phyloP scores from a whole-genome alignment of 441 rosid genomes.

The Pelargonium fulgidum region DNA sequence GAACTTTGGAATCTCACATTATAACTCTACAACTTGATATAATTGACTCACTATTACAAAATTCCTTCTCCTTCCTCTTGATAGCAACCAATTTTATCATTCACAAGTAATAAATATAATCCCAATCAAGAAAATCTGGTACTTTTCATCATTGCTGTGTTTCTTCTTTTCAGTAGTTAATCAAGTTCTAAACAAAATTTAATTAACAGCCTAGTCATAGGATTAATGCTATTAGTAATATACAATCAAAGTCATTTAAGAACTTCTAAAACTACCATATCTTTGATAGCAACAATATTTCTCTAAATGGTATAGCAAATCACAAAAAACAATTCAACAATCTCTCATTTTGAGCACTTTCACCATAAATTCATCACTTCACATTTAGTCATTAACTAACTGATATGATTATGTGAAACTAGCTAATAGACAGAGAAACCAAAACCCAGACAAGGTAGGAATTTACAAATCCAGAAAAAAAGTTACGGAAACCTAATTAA shows the following conservation, averaged over 20 bases:
- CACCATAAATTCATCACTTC: not conserved
- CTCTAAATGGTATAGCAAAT: not conserved
- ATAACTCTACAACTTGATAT: not conserved
- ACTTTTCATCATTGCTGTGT: not conserved
- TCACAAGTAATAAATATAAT: slow-evolving; percentile 7
- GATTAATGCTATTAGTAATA: not conserved
- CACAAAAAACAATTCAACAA: not conserved
- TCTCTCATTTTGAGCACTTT: not conserved
- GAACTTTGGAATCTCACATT: slow-evolving; percentile 6
- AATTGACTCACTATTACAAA: not conserved
- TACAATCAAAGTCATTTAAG: not conserved
- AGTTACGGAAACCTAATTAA: not conserved
- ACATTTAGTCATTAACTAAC: not conserved
- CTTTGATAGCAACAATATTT: not conserved
- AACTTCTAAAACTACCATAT: not conserved
- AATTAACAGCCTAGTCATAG: not conserved
- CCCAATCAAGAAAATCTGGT: not conserved
- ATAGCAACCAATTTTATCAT: not conserved
- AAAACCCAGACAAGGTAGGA: too few relatives aligned
- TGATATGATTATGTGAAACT: too few relatives aligned
- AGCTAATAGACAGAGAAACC: too few relatives aligned
- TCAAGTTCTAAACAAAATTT: not conserved
- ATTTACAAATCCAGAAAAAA: not conserved
- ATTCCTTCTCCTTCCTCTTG: not conserved
- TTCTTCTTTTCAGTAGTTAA: not conserved